These are phyloP conservation scores for Meira nashicola DNA, from an alignment of 1,284 basidiomycete species.

Conservation along the genomic window DNA sequence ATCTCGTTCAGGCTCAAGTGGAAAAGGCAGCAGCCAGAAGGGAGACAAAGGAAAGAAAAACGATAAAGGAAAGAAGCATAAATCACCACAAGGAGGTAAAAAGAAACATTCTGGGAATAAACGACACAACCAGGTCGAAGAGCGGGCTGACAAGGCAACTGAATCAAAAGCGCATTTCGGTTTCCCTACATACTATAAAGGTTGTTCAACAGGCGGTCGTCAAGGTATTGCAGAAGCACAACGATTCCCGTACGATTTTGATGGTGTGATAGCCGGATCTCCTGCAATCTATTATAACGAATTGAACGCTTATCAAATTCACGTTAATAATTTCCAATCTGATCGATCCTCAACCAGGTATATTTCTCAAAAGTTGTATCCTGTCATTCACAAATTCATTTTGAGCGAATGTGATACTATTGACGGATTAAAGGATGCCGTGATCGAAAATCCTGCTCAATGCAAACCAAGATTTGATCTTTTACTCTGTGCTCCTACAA, in stretches of 20 bases:
- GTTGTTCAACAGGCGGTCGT: conserved; percentile 33
- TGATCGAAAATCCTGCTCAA: conserved; percentile 20
- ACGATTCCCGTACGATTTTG: conserved; percentile 26
- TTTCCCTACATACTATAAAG: conserved; percentile 31
- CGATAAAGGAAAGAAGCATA: neutral
- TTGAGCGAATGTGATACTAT: conserved; percentile 22
- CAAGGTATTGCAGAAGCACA: conserved; percentile 25
- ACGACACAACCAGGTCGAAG: neutral
- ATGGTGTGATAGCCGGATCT: conserved; percentile 30
- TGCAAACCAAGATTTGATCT: conserved; percentile 20
- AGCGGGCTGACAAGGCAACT: too few relatives aligned
- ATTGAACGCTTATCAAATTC: conserved; percentile 29
- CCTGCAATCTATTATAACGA: conserved; percentile 28
- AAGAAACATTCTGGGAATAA: too few relatives aligned
- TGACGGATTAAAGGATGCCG: conserved; percentile 28
- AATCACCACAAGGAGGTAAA: too few relatives aligned
- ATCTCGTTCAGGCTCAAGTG: neutral
- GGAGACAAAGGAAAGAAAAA: neutral
- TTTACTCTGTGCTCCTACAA: neutral
- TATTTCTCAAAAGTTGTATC: conserved; percentile 18
- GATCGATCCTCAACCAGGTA: conserved; percentile 16
- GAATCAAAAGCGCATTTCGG: neutral
- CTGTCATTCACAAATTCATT: conserved; percentile 22
- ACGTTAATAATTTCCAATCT: conserved; percentile 23
- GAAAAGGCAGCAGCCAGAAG: neutral